These are phyloP conservation scores for Nemania serpens DNA, from an alignment of 2,329 filamentous ascomycete species.

Conservation along the genomic window DNA sequence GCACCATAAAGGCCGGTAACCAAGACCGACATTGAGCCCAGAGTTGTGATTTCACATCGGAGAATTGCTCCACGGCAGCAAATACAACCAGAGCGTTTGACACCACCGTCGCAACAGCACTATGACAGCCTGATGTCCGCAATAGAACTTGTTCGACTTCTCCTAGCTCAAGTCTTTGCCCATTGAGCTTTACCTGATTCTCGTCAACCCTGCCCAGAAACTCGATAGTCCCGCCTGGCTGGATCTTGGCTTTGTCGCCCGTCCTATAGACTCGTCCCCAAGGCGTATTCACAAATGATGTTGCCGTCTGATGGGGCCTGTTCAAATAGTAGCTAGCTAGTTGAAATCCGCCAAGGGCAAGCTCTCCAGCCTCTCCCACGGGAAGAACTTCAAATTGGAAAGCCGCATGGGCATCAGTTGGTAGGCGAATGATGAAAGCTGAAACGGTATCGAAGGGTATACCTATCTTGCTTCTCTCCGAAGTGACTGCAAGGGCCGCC, in stretches of 20 bases:
- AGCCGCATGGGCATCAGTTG: constrained; percentile 34
- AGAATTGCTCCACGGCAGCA: constrained; percentile 58
- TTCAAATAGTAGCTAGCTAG: constrained; percentile 84
- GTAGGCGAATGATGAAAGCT: constrained; percentile 67
- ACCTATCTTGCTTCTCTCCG: constrained; percentile 72
- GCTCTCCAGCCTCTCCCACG: constrained; percentile 72
- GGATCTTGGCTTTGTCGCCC: constrained; percentile 78
- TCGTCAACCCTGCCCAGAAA: constrained; percentile 79
- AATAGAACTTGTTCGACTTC: constrained; percentile 75
- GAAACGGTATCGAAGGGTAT: constrained; percentile 81
- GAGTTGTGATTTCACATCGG: constrained; percentile 51
- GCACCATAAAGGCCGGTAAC: constrained; percentile 85
- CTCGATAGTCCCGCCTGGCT: constrained; percentile 72
- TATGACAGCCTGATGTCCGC: constrained; percentile 64
- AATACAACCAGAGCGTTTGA: constrained; percentile 75
- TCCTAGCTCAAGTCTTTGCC: constrained; percentile 80
- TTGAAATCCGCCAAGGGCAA: constrained; percentile 80
- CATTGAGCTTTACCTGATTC: constrained; percentile 85
- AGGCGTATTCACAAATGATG: constrained; percentile 70
- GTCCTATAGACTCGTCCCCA: constrained; percentile 80
- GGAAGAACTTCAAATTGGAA: constrained; percentile 59
- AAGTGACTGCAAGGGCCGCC: constrained; percentile 59
- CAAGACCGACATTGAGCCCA: constrained; percentile 68
- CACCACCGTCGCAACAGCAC: constrained; percentile 69
- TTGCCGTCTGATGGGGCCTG: constrained; percentile 72